Base-by-base conservation (phyloP, 352 stramenopile genomes). In the Phytopythium helicoides region DNA sequence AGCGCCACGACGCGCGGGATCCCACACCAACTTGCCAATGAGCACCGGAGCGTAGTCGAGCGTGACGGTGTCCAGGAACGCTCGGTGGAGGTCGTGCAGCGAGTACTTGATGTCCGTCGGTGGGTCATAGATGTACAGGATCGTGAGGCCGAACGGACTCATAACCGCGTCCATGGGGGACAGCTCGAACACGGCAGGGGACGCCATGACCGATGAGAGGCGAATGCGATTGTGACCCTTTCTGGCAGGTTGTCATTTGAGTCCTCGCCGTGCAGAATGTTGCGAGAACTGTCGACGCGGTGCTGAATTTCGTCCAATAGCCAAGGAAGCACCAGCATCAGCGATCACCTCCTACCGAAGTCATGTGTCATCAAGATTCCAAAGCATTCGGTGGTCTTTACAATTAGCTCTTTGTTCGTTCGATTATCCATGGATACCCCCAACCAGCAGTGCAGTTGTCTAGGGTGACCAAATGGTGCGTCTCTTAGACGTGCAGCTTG, bases 121-220 rank as follows among this genome's bases (percentile, higher is more conserved):
- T n/a, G 60, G 67, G 9, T 73, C 58, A 47, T 82, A 88, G 18
- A 88, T 60, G 63, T 81, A 85, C 53, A 88, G 48, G 11, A 85
- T 66, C 35, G 64, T 67, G 50, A 88, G 60, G 21, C 59, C 58
- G 40, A 82, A 71, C 23, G 37, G 52, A 26, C 52, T 57, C 71
- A 87, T 84, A 48, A 73, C 56, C 2, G 65, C 62, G 45, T 89
- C 75, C 56, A 86, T 71, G 39, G 66, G 68, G 10, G 78, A 81
- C 28, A 87, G 52, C 41, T 54, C 58, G 34, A 69, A 33, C 23
- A 41, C 18, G 34, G 22, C 3, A 28, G 47, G 18, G 22, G n/a
- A 15, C 42, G 42, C 21, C 42, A 49, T 49, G 42, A 19, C 5
- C 9, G 28, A 9, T 33, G 28, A 5, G 28, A 26, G 10, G 15